Evolutionary conservation across 2,329 filamentous ascomycete species (phyloP), one percentile per base, ranked within the genome.

Genomic region (Akanthomyces lecanii): DNA sequence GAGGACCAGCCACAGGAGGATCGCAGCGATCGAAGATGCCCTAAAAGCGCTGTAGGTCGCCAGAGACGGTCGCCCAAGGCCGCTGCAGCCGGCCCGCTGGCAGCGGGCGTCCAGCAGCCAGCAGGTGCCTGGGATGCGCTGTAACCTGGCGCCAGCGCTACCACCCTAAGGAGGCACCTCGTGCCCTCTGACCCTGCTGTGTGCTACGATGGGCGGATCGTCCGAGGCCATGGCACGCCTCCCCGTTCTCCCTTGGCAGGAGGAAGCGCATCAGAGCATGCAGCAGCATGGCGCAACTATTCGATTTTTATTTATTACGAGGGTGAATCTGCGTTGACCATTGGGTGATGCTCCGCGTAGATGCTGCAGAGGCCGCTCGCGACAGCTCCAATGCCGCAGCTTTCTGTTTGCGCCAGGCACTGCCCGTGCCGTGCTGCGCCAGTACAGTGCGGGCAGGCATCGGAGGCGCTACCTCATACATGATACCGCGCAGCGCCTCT

Each of bases 341-440:
- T 28, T 14, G 36, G 14, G 16, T 10, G 16, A 40, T 44, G 36
- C 14, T 11, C 23, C 23, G 18, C 23, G 21, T 23, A n/a, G 33
- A 54, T 33, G 36, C 33, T 42, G 44, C 11, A 42, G 45, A 50
- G 33, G 14, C 11, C 6, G 14, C 10, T 52, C n/a, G 36, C 57
- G 57, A 60, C 57, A 18, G n/a, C 25, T 25, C 36, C 23, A 60
- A 36, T 36, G 33, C n/a, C 36, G 47, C 47, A 16, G 36, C 7
- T n/a, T 18, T 52, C 36, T 52, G 57, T 52, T 60, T 60, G 57
- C 57, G 57, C 57, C 28, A n/a, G 38, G 40, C 54, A 56, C 18
- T 48, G 55, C n/a, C 30, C 28, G 28, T 30, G 28, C 28, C 28
- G 28, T 25, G 12, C 25, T 33, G 18, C 7, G n/a, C 25, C 28